phyloP scores from a whole-genome alignment of 2,329 filamentous ascomycete genomes.

The Dothidotthia symphoricarpi region DNA sequence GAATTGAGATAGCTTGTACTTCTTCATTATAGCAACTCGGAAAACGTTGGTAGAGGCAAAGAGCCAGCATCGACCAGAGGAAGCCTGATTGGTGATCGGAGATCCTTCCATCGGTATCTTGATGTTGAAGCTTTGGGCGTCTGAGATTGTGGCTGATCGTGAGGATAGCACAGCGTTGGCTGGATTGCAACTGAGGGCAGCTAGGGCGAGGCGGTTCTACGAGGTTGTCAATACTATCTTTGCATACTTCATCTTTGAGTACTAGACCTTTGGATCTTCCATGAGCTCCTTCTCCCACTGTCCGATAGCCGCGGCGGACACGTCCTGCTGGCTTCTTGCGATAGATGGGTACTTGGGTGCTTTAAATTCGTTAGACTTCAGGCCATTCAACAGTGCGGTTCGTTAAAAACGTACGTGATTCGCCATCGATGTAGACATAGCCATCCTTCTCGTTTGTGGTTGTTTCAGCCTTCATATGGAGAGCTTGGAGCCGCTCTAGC shows the following conservation, averaged over 20 bases:
- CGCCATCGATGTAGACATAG: conserved; percentile 53
- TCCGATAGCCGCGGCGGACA: conserved; percentile 54
- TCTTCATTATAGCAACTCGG: conserved; percentile 82
- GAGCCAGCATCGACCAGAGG: conserved; percentile 84
- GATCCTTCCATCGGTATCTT: conserved; percentile 77
- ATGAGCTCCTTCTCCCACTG: conserved; percentile 64
- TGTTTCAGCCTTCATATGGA: conserved; percentile 48
- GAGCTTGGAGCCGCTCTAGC: conserved; percentile 43
- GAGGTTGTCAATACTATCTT: neutral
- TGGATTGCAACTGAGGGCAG: conserved; percentile 67
- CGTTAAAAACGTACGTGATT: conserved; percentile 38
- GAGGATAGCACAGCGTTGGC: conserved; percentile 66
- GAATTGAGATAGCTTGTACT: conserved; percentile 72
- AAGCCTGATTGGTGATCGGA: conserved; percentile 81
- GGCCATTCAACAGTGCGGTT: too few species aligned
- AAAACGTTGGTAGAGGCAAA: conserved; percentile 92
- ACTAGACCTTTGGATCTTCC: conserved; percentile 61
- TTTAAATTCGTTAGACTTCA: conserved; percentile 8
- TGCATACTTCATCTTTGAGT: neutral
- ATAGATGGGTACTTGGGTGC: conserved; percentile 28
- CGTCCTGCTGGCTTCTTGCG: conserved; percentile 31
- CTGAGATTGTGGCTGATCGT: conserved; percentile 60
- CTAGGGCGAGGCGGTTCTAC: conserved; percentile 71
- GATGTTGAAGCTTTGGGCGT: conserved; percentile 80
- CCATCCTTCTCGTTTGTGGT: conserved; percentile 51